Evolutionary conservation across 164 flowering plant species (phyloP).

Genomic region (Taxillus chinensis): DNA sequence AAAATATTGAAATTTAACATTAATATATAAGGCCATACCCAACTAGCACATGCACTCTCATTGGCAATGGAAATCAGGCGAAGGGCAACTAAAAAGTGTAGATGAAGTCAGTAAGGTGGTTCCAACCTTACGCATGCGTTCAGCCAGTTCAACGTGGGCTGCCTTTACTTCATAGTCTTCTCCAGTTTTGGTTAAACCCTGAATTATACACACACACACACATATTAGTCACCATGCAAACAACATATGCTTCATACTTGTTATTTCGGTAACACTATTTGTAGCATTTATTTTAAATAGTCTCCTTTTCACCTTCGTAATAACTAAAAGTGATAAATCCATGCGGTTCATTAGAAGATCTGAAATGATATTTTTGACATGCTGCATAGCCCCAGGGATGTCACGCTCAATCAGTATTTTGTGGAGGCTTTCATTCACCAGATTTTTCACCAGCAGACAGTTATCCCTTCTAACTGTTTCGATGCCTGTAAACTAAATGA

Average conservation of each 20-base stretch:
- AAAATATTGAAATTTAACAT: too few relatives aligned
- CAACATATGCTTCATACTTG: not conserved
- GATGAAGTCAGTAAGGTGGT: too few relatives aligned
- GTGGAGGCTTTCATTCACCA: slow-evolving; percentile 91
- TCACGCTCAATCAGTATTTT: slow-evolving; percentile 83
- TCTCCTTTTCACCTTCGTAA: slow-evolving; percentile 63
- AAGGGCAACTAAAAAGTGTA: too few relatives aligned
- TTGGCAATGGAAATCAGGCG: too few relatives aligned
- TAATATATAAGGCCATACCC: too few relatives aligned
- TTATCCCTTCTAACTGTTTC: slow-evolving; percentile 98
- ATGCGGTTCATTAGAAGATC: slow-evolving; percentile 98
- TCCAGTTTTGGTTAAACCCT: slow-evolving; percentile 97
- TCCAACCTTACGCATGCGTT: slow-evolving; percentile 91
- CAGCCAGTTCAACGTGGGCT: slow-evolving; percentile 99
- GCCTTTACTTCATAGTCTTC: slow-evolving; percentile 94
- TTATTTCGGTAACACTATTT: not conserved
- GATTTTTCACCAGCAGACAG: slow-evolving; percentile 85
- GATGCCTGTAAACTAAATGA: slow-evolving; percentile 51
- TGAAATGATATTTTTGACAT: slow-evolving; percentile 84
- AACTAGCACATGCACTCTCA: too few relatives aligned
- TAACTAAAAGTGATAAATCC: slow-evolving; percentile 94
- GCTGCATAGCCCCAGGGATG: slow-evolving; percentile 86
- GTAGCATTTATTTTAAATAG: not conserved
- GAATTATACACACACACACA: not conserved
- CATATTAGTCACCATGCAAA: not conserved